phyloP scores from a whole-genome alignment of 495 filamentous ascomycete species.

The Penicillium paxilli region DNA sequence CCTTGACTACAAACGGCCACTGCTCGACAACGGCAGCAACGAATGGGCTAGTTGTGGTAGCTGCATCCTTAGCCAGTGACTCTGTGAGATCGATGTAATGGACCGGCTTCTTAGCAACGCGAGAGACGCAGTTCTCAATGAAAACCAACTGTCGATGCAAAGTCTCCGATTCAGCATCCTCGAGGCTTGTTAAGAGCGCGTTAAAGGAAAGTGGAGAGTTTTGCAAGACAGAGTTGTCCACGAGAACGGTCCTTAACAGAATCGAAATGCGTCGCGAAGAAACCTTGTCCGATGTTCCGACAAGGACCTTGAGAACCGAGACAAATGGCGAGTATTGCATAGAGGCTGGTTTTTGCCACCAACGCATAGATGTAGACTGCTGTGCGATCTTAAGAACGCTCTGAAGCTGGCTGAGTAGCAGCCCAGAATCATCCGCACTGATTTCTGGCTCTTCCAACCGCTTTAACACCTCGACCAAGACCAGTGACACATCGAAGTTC shows the following conservation, averaged over 20 bases:
- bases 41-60: conserved; percentile 51
- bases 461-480: conserved; percentile 65
- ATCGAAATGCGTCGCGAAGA: conserved; percentile 35
- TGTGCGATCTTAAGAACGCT: conserved; percentile 75
- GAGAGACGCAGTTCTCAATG: conserved; percentile 75
- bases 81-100: conserved; percentile 65
- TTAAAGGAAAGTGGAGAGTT: conserved; percentile 33
- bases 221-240: conserved; percentile 37
- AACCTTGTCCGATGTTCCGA: conserved; percentile 32
- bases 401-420: conserved; percentile 68
- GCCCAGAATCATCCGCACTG: conserved; percentile 40
- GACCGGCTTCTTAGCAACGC: conserved; percentile 67
- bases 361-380: conserved; percentile 76
- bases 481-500: conserved; percentile 79
- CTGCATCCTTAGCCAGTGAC: conserved; percentile 36
- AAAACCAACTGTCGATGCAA: conserved; percentile 52
- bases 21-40: conserved; percentile 71
- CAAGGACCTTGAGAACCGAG: conserved; percentile 44
- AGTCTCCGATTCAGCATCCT: conserved; percentile 32
- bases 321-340: conserved; percentile 49
- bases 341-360: conserved; percentile 67
- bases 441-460: conserved; percentile 43
- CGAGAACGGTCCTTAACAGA: conserved; percentile 34
- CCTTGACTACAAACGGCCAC: conserved; percentile 66
- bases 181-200: conserved; percentile 44